phyloP scores from a whole-genome alignment of 2,329 filamentous ascomycete species.

The Hymenoscyphus repandus region DNA sequence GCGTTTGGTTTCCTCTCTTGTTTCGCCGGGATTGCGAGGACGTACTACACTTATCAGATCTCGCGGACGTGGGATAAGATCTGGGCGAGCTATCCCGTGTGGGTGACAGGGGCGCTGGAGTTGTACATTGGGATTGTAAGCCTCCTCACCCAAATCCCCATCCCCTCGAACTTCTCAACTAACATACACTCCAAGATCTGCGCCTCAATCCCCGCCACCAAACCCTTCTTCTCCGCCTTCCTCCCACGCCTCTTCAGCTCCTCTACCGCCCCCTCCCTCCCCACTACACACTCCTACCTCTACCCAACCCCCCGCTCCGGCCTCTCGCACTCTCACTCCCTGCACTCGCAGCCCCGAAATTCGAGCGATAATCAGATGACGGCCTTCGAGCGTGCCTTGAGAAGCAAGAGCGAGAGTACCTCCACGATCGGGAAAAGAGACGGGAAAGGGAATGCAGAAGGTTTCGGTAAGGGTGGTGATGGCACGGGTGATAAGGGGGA shows the following conservation, averaged over 20 bases:
- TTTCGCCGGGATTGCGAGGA: conserved; percentile 35
- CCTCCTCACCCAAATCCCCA: background rate
- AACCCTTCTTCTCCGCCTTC: conserved; percentile 36
- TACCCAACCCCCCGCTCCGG: background rate
- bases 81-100: conserved; percentile 34
- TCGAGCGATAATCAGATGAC: background rate
- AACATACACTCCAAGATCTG: conserved; percentile 33
- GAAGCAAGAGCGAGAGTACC: background rate
- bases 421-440: background rate
- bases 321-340: background rate
- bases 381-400: background rate
- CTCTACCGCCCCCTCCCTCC: background rate
- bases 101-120: conserved; percentile 36
- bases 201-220: conserved; percentile 40
- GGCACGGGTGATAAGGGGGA: background rate
- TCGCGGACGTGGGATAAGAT: conserved; percentile 31
- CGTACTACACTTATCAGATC: conserved; percentile 33
- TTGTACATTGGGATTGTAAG: conserved; percentile 36
- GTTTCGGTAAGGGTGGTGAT: background rate
- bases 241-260: conserved; percentile 15
- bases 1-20: conserved; percentile 44
- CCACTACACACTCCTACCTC: background rate
- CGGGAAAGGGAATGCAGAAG: background rate
- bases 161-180: background rate
- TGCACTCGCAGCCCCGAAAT: background rate